Evolutionary conservation across 441 rosid genomes (phyloP), one percentile per base, ranked within the genome.

Genomic region (Gossypium laxum): DNA sequence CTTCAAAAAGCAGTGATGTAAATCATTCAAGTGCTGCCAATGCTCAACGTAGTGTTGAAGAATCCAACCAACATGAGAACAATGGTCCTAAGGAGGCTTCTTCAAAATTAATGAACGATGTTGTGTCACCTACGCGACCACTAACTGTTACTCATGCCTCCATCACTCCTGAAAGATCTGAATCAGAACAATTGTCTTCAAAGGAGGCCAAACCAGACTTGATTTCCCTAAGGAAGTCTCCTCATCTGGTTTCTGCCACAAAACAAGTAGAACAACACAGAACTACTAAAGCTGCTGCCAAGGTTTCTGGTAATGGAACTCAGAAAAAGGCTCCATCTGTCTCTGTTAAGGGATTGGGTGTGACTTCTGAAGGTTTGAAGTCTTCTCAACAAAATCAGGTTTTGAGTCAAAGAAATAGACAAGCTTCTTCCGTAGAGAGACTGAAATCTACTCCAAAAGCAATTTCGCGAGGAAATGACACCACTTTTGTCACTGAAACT

Each of bases 191-290:
- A 61, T 45, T 78, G 19, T 72, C 67, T 48, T 75, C 72, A 5
- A 81, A 81, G 77, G 87, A 80, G 57, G 70, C 47, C 22, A 88
- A 83, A 80, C 73, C 75, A 61, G 61, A 51, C 38, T 58, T 74
- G 43, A 65, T 58, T 79, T 90, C 89, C 52, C 91, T 94, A 28
- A 79, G 72, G 66, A 85, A 70, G 60, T 83, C 96, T 74, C 87
- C 91, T 67, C 77, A 68, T 71, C 41, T 52, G 30, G 70, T 65
- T 77, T 58, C 81, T 66, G 60, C 60, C 18, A 41, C 75, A 67
- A 89, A 78, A 77, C 70, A 77, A 75, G 72, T 67, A 47, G 92
- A 86, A 60, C 87, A 82, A 19, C 81, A 69, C 10, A 82, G 81
- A 68, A 26, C 73, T 26, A 63, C 72, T 58, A 85, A 80, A 67